These are phyloP conservation scores for Akanthomyces dipterigenus DNA, from an alignment of 2,329 filamentous ascomycete genomes.

Conservation along the genomic window DNA sequence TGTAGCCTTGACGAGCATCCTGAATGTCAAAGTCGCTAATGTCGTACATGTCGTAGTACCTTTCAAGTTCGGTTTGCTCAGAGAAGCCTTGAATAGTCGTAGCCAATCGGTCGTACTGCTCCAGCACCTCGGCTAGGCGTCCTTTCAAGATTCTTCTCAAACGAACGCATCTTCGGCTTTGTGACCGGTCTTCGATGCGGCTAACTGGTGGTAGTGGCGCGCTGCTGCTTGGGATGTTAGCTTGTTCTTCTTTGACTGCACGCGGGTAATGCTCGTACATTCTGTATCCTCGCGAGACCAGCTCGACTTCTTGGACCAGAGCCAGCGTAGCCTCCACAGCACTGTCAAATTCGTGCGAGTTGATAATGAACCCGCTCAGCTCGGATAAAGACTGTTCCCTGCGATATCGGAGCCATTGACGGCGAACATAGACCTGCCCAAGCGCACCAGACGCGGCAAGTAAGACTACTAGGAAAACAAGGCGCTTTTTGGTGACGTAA, in stretches of 20 bases:
- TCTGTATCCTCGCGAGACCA: slow-evolving; percentile 85
- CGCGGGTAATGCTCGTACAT: slow-evolving; percentile 47
- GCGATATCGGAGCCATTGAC: slow-evolving; percentile 76
- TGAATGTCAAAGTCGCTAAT: slow-evolving; percentile 66
- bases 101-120: slow-evolving; percentile 65
- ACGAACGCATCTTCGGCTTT: slow-evolving; percentile 70
- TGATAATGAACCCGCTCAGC: slow-evolving; percentile 61
- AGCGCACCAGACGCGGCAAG: slow-evolving; percentile 47
- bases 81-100: slow-evolving; percentile 64
- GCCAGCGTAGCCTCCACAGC: slow-evolving; percentile 69
- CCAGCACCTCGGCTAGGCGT: slow-evolving; percentile 63
- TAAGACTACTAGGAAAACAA: slow-evolving; percentile 39
- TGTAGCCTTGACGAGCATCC: slow-evolving; percentile 60
- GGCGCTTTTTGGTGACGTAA: slow-evolving; percentile 50
- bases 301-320: slow-evolving; percentile 89
- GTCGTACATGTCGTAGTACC: slow-evolving; percentile 87
- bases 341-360: slow-evolving; percentile 75
- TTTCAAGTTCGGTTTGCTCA: slow-evolving; percentile 75
- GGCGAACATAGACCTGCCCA: slow-evolving; percentile 65
- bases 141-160: slow-evolving; percentile 69
- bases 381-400: slow-evolving; percentile 66
- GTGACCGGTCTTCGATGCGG: slow-evolving; percentile 75
- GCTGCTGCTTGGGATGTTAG: slow-evolving; percentile 50
- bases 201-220: slow-evolving; percentile 87
- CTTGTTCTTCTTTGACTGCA: background rate